These are phyloP conservation scores for Bacidia gigantensis DNA, from an alignment of 495 filamentous ascomycete species.

Conservation along the genomic window DNA sequence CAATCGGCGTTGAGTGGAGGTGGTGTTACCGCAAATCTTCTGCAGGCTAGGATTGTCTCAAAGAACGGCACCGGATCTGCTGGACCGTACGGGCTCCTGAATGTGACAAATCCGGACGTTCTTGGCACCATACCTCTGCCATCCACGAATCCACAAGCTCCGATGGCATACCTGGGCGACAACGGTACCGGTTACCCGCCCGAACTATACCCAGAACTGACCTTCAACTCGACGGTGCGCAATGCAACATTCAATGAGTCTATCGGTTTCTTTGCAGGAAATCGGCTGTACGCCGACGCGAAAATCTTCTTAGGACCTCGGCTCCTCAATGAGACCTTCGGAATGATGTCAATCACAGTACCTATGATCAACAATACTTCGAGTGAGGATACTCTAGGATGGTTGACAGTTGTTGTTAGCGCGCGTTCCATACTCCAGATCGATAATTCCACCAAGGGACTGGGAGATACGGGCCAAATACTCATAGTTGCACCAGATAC, in stretches of 20 bases:
- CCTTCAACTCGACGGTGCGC: conserved; percentile 33
- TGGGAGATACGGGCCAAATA: conserved; percentile 51
- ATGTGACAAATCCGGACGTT: conserved; percentile 37
- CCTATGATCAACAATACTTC: conserved; percentile 55
- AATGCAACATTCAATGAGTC: conserved; percentile 25
- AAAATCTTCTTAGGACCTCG: conserved; percentile 56
- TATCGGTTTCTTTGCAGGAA: conserved; percentile 31
- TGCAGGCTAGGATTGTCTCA: conserved; percentile 56
- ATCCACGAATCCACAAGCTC: conserved; percentile 41
- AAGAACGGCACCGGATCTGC: conserved; percentile 42
- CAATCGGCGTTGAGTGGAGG: conserved; percentile 42
- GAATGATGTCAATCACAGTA: conserved; percentile 68
- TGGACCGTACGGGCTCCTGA: conserved; percentile 38
- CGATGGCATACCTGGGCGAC: conserved; percentile 43
- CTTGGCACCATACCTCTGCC: conserved; percentile 40
- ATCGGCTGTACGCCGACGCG: conserved; percentile 36
- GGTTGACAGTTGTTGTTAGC: conserved; percentile 47
- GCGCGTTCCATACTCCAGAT: conserved; percentile 44
- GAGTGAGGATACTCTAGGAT: conserved; percentile 49
- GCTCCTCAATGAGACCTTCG: conserved; percentile 50
- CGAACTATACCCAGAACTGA: conserved; percentile 60
- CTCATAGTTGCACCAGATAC: conserved; percentile 53
- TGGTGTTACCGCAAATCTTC: conserved; percentile 35
- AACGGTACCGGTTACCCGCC: conserved; percentile 47
- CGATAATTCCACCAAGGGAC: conserved; percentile 46